Evolutionary conservation across 805 yeast species (phyloP), one percentile per base, ranked within the genome.

Genomic region (Saccharomycopsis sp.): DNA sequence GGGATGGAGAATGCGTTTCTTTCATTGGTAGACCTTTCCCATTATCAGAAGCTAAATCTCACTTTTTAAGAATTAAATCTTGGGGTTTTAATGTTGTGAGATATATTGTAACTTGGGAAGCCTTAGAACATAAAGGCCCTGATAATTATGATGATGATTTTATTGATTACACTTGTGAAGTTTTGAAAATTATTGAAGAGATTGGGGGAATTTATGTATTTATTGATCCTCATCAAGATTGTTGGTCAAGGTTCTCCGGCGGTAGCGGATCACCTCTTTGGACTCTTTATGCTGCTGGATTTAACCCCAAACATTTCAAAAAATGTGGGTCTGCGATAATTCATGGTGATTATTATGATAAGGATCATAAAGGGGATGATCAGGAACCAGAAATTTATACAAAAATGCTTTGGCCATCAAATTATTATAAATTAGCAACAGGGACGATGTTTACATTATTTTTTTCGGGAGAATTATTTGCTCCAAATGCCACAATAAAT

Each of bases 251-350:
- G 36, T 83, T 69, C 54, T 65, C 76, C 9, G 96, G 96, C 4
- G 96, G 96, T 2, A 76, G 85, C 35, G 96, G 96, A 15, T 95
- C 96, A 3, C 96, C 96, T 1, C 52, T 84, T 52, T 88, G 96
- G 96, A 87, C 96, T 0, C 56, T 87, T 3, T 78, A 82, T 53
- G 88, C 92, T 19, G 94, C 89, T 2, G 96, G 96, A 1, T 61
- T 88, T 36, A 74, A 88, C 41, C 95, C 95, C 0, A 63, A 56
- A n/a, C 58, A 72, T n/a, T 84, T 92, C 51, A 59, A 69, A 1
- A 65, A 49, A 2, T 83, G 92, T 3, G 84, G 81, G 44, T 94
- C 95, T 1, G 89, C 96, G 0, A 57, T 84, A 26, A 55, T 86
- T 17, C 95, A 88, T 55, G 77, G 81, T 50, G 55, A 61, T 14